phyloP scores from a whole-genome alignment of 2,329 filamentous ascomycete species.

The Aaosphaeria arxii region DNA sequence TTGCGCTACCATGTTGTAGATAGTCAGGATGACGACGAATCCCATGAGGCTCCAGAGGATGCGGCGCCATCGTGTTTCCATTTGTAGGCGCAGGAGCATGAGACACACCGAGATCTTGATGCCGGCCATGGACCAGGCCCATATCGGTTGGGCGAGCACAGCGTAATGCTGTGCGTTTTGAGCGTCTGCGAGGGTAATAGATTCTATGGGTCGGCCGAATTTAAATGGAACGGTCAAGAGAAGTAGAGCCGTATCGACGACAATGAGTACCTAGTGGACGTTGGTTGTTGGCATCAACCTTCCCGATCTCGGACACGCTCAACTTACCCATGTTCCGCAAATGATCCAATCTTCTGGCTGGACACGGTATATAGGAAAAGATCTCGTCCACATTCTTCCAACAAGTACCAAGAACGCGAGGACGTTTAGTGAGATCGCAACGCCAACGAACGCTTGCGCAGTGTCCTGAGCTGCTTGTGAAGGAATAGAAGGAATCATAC shows the following conservation, averaged over 20 bases:
- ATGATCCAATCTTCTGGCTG: conserved; percentile 5
- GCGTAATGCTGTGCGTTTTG: neutral
- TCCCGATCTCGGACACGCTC: neutral
- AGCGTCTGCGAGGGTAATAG: conserved; percentile 3
- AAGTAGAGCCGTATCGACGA: conserved; percentile 5
- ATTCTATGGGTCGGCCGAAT: conserved; percentile 1
- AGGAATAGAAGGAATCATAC: conserved; percentile 2
- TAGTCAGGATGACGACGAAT: conserved; percentile 8
- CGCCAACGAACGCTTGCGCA: conserved; percentile 1
- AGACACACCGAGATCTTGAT: conserved; percentile 15
- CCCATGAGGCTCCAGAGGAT: conserved; percentile 14
- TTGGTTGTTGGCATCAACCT: neutral
- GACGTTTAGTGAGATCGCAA: conserved; percentile 4
- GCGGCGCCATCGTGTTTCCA: conserved; percentile 6
- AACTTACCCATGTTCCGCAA: conserved; percentile 4
- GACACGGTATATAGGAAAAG: conserved; percentile 3
- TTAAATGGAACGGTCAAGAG: conserved; percentile 3
- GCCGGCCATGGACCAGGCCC: conserved; percentile 14
- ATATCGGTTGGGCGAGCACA: conserved; percentile 9
- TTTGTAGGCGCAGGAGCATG: conserved; percentile 17
- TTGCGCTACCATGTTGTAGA: conserved; percentile 13
- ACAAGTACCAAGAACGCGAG: conserved; percentile 2
- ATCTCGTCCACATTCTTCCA: conserved; percentile 7
- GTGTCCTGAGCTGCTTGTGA: neutral
- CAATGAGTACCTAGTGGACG: conserved; percentile 1